Percentiles rank a stretch among this genome's conserved stretches.
Evolutionary conservation across 352 stramenopile species (phyloP).

Genomic region (Hyaloperonospora brassicae): DNA sequence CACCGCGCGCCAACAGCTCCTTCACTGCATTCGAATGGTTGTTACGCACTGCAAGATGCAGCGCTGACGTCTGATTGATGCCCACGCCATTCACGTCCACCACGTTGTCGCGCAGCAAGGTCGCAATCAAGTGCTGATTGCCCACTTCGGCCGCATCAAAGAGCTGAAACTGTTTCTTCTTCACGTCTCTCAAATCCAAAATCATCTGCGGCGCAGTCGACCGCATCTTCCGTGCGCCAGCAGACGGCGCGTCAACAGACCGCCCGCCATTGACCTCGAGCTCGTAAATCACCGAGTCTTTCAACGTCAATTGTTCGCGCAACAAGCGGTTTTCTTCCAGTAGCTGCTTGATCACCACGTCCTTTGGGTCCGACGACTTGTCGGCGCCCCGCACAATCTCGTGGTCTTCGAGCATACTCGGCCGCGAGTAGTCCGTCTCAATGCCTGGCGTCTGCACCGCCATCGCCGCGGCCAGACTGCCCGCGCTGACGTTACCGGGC

Average conservation of each 20-base stretch:
- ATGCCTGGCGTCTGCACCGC: slow-evolving; percentile 3
- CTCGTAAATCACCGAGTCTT: slow-evolving; percentile 81
- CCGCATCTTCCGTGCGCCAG: slow-evolving; percentile 33
- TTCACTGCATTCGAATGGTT: slow-evolving; percentile 72
- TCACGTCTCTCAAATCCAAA: slow-evolving; percentile 73
- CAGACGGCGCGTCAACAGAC: slow-evolving; percentile 17
- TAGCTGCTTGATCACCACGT: slow-evolving; percentile 82
- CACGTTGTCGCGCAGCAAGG: slow-evolving; percentile 71
- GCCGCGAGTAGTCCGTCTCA: slow-evolving; percentile 69
- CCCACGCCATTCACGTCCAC: slow-evolving; percentile 82
- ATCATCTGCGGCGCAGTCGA: slow-evolving; percentile 71
- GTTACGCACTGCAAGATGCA: slow-evolving; percentile 69
- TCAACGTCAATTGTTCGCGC: slow-evolving; percentile 67
- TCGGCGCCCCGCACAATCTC: slow-evolving; percentile 77
- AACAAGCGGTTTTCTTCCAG: slow-evolving; percentile 75
- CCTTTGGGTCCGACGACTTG: slow-evolving; percentile 76
- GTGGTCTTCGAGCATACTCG: slow-evolving; percentile 75
- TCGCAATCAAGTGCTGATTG: slow-evolving; percentile 78
- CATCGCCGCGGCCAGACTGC: slow-evolving; percentile 5
- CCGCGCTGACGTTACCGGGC: slow-evolving; percentile 11
- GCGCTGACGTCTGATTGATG: slow-evolving; percentile 78
- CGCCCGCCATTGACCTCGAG: slow-evolving; percentile 64
- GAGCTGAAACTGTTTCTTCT: slow-evolving; percentile 86
- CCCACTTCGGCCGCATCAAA: slow-evolving; percentile 80
- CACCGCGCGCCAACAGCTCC: slow-evolving; percentile 59